Percentiles rank a stretch among this genome's conserved stretches.
phyloP scores from a whole-genome alignment of 1,284 basidiomycete species.

The Malassezia globosa region DNA sequence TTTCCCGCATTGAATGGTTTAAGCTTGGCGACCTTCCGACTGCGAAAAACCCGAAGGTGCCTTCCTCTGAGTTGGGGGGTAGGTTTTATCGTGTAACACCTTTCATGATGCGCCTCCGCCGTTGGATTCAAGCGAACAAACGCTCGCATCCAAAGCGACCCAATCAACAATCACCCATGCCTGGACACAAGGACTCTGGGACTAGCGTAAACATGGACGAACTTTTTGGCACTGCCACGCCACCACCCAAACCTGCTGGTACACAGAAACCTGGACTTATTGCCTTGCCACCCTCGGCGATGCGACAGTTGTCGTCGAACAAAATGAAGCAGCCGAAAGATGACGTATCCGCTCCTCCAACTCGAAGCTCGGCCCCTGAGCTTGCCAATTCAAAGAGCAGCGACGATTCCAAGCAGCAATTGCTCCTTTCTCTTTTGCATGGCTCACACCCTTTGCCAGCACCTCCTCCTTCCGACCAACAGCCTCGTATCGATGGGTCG shows the following conservation, averaged over 20 bases:
- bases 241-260: not conserved
- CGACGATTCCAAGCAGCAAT: not conserved
- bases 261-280: conserved; percentile 7
- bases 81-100: conserved; percentile 94
- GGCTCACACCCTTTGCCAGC: conserved; percentile 9
- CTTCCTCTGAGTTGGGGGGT: conserved; percentile 49
- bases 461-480: not conserved
- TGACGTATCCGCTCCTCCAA: not conserved
- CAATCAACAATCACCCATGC: not conserved
- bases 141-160: conserved; percentile 25
- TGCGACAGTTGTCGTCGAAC: conserved; percentile 5
- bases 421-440: conserved; percentile 6
- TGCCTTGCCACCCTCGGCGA: conserved; percentile 3
- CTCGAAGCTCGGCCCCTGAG: not conserved
- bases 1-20: conserved; percentile 98
- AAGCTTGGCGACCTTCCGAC: conserved; percentile 76
- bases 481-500: conserved; percentile 9
- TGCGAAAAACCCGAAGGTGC: conserved; percentile 70
- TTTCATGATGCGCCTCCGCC: conserved; percentile 57
- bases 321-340: not conserved
- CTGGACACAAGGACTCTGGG: not conserved
- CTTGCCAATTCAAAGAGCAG: not conserved
- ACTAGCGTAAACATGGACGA: not conserved
- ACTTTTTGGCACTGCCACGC: not conserved
- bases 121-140: conserved; percentile 41